phyloP scores from a whole-genome alignment of 1,284 basidiomycete genomes.

The Cutaneotrichosporon cyanovorans region DNA sequence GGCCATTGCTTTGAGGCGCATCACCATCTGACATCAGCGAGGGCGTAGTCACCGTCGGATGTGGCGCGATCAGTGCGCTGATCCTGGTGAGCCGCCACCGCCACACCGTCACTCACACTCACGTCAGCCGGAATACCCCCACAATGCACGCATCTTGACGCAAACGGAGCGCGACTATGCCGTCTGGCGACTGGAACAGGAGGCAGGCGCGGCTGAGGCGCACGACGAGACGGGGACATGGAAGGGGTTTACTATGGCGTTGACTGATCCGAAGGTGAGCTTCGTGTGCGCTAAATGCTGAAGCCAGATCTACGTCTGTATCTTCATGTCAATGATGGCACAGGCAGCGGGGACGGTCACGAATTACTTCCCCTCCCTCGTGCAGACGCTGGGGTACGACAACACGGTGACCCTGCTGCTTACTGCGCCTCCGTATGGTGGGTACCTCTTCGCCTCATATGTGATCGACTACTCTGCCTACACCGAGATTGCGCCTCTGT shows the following conservation, averaged over 20 bases:
- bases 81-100: too few relatives aligned
- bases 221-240: conserved; percentile 24
- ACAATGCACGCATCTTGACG: conserved; percentile 31
- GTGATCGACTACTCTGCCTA: too few relatives aligned
- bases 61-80: not conserved
- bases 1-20: too few relatives aligned
- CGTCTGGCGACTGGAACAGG: conserved; percentile 33
- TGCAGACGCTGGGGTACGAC: conserved; percentile 32
- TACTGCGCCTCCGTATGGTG: conserved; percentile 37
- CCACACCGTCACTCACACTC: not conserved
- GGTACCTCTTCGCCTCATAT: too few relatives aligned
- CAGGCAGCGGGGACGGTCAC: conserved; percentile 27
- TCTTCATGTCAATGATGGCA: conserved; percentile 18
- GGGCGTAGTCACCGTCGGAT: not conserved
- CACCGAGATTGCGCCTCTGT: too few relatives aligned
- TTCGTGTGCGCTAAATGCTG: conserved; percentile 16
- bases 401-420: conserved; percentile 40
- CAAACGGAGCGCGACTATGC: conserved; percentile 29
- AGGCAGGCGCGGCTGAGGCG: conserved; percentile 30
- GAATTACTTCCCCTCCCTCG: conserved; percentile 38
- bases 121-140: conserved; percentile 11
- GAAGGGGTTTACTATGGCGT: conserved; percentile 27
- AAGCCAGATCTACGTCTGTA: conserved; percentile 14
- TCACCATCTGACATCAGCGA: not conserved
- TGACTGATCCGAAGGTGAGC: conserved; percentile 38